Evolutionary conservation across 495 filamentous ascomycete genomes (phyloP).

Genomic region (Xylaria venustula): DNA sequence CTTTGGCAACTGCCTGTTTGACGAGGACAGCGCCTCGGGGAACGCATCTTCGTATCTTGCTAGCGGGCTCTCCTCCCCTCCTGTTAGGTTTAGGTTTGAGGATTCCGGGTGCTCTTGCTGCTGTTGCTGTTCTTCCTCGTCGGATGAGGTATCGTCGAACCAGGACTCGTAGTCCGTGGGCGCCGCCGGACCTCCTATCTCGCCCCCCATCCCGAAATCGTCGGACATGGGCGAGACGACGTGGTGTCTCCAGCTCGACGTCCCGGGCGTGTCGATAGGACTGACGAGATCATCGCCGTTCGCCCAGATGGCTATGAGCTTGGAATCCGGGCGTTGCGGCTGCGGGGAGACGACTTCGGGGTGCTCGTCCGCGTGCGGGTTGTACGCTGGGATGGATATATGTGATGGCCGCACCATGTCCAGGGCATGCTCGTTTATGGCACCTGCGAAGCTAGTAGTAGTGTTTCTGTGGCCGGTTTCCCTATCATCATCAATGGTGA

Average conservation of each 20-base stretch:
- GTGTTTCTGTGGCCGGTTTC: background rate
- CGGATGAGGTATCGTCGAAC: conserved; percentile 8
- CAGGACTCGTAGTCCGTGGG: background rate
- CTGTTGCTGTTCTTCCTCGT: background rate
- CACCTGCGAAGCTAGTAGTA: background rate
- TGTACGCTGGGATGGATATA: background rate
- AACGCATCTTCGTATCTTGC: background rate
- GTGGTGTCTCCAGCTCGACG: conserved; percentile 1
- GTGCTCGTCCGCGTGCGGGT: background rate
- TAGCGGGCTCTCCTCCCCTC: background rate
- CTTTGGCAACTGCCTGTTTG: background rate
- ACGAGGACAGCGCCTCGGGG: too few relatives aligned
- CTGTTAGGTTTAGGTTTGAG: background rate
- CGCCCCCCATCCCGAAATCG: background rate
- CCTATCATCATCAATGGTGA: too few relatives aligned
- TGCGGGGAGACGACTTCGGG: background rate
- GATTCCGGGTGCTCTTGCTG: background rate
- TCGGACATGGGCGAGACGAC: conserved; percentile 12
- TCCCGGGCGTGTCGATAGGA: background rate
- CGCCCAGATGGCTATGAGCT: conserved; percentile 3
- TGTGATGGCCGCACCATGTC: background rate
- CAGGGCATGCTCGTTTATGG: background rate
- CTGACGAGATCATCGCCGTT: conserved; percentile 15
- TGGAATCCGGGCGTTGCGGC: conserved; percentile 6
- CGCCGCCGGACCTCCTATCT: background rate